A percentile compares a stretch with the other conserved stretches of the same genome.
These are phyloP conservation scores for Niebla homalea DNA, from an alignment of 495 filamentous ascomycete species.

Conservation along the genomic window DNA sequence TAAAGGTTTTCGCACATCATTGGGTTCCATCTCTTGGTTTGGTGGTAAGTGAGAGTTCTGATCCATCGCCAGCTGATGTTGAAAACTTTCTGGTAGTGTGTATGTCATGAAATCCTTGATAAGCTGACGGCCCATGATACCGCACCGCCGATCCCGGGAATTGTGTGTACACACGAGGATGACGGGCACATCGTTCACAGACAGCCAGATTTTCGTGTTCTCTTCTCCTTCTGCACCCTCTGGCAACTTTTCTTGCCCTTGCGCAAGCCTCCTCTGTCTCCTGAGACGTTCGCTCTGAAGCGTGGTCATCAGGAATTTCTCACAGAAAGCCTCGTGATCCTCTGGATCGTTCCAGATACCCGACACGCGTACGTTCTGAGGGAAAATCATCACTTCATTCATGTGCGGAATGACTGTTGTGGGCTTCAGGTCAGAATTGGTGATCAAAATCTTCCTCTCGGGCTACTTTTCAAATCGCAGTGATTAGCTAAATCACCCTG, in stretches of 20 bases:
- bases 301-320: slow-evolving; percentile 5
- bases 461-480: slow-evolving; percentile 38
- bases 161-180: slow-evolving; percentile 65
- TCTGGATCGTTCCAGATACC: slow-evolving; percentile 35
- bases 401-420: slow-evolving; percentile 17
- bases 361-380: slow-evolving; percentile 65
- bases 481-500: background rate
- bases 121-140: slow-evolving; percentile 61
- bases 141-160: slow-evolving; percentile 66
- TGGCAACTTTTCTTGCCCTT: background rate
- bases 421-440: slow-evolving; percentile 55
- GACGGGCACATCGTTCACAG: slow-evolving; percentile 23
- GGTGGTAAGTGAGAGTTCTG: background rate
- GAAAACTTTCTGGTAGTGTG: slow-evolving; percentile 13
- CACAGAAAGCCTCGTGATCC: slow-evolving; percentile 3
- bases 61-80: too few relatives aligned
- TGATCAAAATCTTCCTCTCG: slow-evolving; percentile 60
- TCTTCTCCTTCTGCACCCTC: slow-evolving; percentile 24
- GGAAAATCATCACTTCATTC: slow-evolving; percentile 35
- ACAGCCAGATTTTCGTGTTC: slow-evolving; percentile 13
- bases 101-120: slow-evolving; percentile 49
- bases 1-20: slow-evolving; percentile 18
- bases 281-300: background rate
- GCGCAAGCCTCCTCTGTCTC: background rate
- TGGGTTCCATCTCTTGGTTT: slow-evolving; percentile 9